These are phyloP conservation scores for Diaporthe longicolla DNA, from an alignment of 2,329 filamentous ascomycete genomes.

Conservation along the genomic window DNA sequence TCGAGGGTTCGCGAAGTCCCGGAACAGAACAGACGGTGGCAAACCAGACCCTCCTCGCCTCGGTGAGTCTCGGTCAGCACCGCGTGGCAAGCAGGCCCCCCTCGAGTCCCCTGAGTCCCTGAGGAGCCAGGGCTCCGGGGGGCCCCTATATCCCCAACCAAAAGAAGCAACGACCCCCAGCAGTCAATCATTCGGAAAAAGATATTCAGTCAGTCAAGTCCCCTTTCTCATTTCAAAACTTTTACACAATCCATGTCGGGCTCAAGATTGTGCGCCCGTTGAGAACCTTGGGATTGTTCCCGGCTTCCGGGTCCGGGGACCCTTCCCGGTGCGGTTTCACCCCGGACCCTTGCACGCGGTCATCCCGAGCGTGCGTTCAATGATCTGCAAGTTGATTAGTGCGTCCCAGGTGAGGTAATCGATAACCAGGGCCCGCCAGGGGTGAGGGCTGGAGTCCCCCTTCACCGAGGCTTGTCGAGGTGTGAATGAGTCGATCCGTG, in stretches of 20 bases:
- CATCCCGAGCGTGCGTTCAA: constrained; percentile 15
- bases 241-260: constrained; percentile 24
- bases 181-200: background rate
- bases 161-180: background rate
- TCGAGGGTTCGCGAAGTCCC: constrained; percentile 7
- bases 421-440: background rate
- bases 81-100: too few relatives aligned
- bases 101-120: too few relatives aligned
- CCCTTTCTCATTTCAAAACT: constrained; percentile 35
- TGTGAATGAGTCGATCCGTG: background rate
- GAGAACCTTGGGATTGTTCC: constrained; percentile 6
- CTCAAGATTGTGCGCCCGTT: constrained; percentile 22
- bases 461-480: constrained; percentile 6
- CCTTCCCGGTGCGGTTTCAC: constrained; percentile 2
- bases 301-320: constrained; percentile 25
- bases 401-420: background rate
- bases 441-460: too few relatives aligned
- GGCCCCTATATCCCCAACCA: constrained; percentile 5
- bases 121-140: background rate
- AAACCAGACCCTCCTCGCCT: background rate
- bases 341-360: constrained; percentile 23
- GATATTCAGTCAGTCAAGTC: background rate
- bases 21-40: background rate
- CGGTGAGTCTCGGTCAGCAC: too few relatives aligned
- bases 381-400: constrained; percentile 20